Percentiles rank a stretch among this genome's conserved stretches.
These are phyloP conservation scores for Neltuma alba DNA, from an alignment of 306 rosid genomes.

Conservation along the genomic window DNA sequence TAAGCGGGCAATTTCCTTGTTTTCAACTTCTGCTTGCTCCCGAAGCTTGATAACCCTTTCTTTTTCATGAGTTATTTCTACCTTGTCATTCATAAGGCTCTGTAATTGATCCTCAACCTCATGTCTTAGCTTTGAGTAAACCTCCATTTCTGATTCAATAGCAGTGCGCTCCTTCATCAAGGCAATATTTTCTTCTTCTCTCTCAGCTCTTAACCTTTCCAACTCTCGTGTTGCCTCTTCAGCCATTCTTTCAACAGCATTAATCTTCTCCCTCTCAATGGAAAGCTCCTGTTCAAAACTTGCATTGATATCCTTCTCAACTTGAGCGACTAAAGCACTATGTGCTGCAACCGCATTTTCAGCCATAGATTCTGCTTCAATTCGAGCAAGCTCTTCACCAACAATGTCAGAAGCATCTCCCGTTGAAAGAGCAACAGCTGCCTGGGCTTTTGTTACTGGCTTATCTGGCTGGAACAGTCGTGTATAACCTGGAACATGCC, in stretches of 20 bases:
- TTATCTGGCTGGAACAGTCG: constrained; percentile 90
- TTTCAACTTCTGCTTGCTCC: constrained; percentile 84
- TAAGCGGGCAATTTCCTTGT: constrained; percentile 75
- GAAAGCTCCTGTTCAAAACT: constrained; percentile 78
- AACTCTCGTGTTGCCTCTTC: constrained; percentile 82
- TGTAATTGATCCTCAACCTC: constrained; percentile 90
- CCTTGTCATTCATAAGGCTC: constrained; percentile 75
- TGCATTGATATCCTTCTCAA: constrained; percentile 88
- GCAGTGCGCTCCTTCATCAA: constrained; percentile 75
- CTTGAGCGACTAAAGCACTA: constrained; percentile 91
- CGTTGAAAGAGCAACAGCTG: constrained; percentile 93
- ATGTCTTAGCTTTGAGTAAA: constrained; percentile 70
- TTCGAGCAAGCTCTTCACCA: constrained; percentile 95
- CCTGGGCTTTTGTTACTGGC: constrained; percentile 97
- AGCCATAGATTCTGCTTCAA: constrained; percentile 94
- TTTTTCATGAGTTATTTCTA: constrained; percentile 78
- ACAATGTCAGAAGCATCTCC: constrained; percentile 94
- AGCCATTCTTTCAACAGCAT: constrained; percentile 86
- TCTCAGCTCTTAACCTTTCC: constrained; percentile 74
- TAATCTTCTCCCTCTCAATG: constrained; percentile 81
- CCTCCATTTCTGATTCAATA: constrained; percentile 92
- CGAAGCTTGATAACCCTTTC: constrained; percentile 78
- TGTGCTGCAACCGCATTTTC: constrained; percentile 96
- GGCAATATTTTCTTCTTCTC: constrained; percentile 66
- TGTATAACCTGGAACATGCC: constrained; percentile 72